phyloP scores from a whole-genome alignment of 495 filamentous ascomycete genomes.

The Penicillium angulare region DNA sequence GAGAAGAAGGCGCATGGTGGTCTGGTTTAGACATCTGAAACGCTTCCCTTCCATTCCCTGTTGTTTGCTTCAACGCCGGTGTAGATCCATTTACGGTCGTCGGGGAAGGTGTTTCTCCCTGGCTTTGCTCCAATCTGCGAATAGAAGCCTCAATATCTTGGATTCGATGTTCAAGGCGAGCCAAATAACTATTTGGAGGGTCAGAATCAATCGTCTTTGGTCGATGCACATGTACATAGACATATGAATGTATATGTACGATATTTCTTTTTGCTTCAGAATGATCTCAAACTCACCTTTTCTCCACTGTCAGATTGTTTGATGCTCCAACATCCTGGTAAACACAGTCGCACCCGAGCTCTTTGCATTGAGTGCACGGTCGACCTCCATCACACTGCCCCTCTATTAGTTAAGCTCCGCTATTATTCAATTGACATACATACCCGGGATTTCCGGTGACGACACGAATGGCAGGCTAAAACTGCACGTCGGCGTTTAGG shows the following conservation, averaged over 20 bases:
- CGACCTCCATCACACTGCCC: constrained; percentile 1
- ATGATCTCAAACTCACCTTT: constrained; percentile 8
- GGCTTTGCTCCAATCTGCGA: background rate
- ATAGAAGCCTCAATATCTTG: constrained; percentile 1
- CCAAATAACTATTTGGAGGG: background rate
- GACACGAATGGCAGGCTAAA: constrained; percentile 10
- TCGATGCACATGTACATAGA: too few species aligned
- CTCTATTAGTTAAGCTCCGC: background rate
- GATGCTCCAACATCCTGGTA: constrained; percentile 8
- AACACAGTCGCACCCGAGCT: constrained; percentile 7
- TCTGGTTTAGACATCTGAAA: too few species aligned
- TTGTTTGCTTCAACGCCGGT: background rate
- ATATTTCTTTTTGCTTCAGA: too few species aligned
- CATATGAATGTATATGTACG: too few species aligned
- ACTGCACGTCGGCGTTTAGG: constrained; percentile 6
- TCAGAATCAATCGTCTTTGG: background rate
- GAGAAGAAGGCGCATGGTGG: background rate
- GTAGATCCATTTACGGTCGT: background rate
- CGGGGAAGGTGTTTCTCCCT: background rate
- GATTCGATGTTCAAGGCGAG: constrained; percentile 1
- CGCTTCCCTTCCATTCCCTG: background rate
- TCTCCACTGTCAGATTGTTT: constrained; percentile 10
- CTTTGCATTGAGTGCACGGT: constrained; percentile 11
- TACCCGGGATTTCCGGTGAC: constrained; percentile 16
- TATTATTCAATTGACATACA: background rate